A percentile compares a stretch with the other conserved stretches of the same genome.
Conservation (phyloP, 2,329 filamentous ascomycete genomes). For the Dactylellina sp. region DNA sequence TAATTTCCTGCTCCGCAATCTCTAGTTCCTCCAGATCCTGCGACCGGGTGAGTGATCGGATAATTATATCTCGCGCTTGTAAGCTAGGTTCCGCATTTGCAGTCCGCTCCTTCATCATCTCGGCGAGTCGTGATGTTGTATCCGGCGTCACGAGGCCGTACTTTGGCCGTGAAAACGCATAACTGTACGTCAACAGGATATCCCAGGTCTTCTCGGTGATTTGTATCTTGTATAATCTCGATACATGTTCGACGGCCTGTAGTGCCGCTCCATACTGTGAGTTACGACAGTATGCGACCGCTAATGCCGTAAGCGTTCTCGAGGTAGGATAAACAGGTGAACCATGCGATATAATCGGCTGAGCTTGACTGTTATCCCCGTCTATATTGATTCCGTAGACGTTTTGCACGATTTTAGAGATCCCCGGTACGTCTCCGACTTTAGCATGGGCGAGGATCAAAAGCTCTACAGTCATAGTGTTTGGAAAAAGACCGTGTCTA, state of each 20-base stretch:
- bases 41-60: constrained; percentile 37
- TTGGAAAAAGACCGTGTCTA: constrained; percentile 40
- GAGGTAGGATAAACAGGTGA: constrained; percentile 45
- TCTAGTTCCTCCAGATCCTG: constrained; percentile 34
- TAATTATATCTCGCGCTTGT: constrained; percentile 50
- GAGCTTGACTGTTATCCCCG: constrained; percentile 15
- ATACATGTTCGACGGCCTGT: constrained; percentile 44
- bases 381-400: constrained; percentile 43
- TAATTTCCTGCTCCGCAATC: constrained; percentile 37
- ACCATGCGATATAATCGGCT: constrained; percentile 33
- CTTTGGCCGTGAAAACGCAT: constrained; percentile 47
- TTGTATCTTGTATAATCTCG: constrained; percentile 20
- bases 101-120: constrained; percentile 35
- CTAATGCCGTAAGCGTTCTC: constrained; percentile 28
- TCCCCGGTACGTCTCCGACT: constrained; percentile 34
- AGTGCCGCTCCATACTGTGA: constrained; percentile 40
- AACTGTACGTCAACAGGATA: constrained; percentile 46
- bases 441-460: constrained; percentile 34
- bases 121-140: constrained; percentile 27
- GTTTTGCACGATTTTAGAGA: constrained; percentile 35
- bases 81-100: constrained; percentile 26
- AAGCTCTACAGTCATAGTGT: constrained; percentile 51
- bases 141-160: constrained; percentile 31
- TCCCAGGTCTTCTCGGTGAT: constrained; percentile 52
- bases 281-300: constrained; percentile 47